Evolutionary conservation across 345 rosid species (phyloP).

Genomic region (sweet orange (Citrus sinensis)): DVS_A1.0 CM039163.1:4949501-4950000

Average conservation of each 20-base stretch:
- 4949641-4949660: neutral
- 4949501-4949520: neutral
- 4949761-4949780: too few species aligned
- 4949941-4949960: neutral
- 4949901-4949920: too few species aligned
- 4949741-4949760: neutral
- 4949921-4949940: neutral
- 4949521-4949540: neutral
- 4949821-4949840: too few species aligned
- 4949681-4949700: too few species aligned
- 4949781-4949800: too few species aligned
- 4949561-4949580: neutral
- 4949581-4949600: neutral
- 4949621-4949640: neutral
- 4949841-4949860: too few species aligned
- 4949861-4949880: too few species aligned
- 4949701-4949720: slow-evolving; percentile 9
- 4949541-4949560: neutral
- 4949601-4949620: neutral
- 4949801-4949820: too few species aligned
- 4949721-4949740: neutral
- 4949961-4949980: neutral
- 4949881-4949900: too few species aligned
- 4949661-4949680: neutral
- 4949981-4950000: neutral